phyloP scores from a whole-genome alignment of 2,329 filamentous ascomycete genomes.

The Verticillium tricorpus region DNA sequence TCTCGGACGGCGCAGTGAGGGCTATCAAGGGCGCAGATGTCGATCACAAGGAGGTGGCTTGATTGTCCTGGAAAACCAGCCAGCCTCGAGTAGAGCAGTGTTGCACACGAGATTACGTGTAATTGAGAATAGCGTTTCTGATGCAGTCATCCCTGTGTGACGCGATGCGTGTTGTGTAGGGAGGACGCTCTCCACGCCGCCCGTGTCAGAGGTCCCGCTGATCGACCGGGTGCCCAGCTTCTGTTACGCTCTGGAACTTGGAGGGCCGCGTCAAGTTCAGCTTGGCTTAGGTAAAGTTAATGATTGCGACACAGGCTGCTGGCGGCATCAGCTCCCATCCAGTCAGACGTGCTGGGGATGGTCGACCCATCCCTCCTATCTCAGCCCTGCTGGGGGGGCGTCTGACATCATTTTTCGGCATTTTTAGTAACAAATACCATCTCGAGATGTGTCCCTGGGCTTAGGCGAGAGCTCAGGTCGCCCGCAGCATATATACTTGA shows the following conservation, averaged over 20 bases:
- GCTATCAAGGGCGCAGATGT: constrained; percentile 12
- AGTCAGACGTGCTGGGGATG: too few species aligned
- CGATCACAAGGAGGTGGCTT: background rate
- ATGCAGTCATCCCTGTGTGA: background rate
- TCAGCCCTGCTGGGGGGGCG: too few species aligned
- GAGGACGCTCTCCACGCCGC: background rate
- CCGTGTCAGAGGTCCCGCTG: background rate
- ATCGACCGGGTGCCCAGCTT: background rate
- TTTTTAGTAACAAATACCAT: too few species aligned
- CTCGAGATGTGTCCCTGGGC: too few species aligned
- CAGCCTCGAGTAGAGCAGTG: background rate
- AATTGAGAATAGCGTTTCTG: background rate
- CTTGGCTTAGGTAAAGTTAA: background rate
- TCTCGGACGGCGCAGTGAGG: background rate
- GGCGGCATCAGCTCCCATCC: background rate
- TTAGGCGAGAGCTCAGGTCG: too few species aligned
- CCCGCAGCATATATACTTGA: too few species aligned
- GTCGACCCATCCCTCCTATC: too few species aligned
- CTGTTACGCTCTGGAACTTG: background rate
- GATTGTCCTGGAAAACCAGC: background rate
- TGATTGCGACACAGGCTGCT: background rate
- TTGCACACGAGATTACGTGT: background rate
- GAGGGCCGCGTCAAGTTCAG: background rate
- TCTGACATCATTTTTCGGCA: too few species aligned
- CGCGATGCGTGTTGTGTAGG: too few species aligned